phyloP scores from a whole-genome alignment of 2,329 filamentous ascomycete genomes.

The Chaetomium olivaceum region DNA sequence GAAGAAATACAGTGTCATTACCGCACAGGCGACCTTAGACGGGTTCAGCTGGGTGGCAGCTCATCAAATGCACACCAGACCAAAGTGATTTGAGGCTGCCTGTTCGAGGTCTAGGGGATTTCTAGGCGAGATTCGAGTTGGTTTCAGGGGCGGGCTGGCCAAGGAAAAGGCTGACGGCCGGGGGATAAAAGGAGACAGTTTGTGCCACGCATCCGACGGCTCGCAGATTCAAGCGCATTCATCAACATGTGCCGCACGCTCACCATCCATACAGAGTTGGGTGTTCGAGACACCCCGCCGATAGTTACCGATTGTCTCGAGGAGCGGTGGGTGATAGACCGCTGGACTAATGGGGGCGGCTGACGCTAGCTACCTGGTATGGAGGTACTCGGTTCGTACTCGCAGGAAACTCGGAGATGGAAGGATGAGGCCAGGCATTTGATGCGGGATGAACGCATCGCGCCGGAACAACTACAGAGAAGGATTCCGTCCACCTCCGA shows the following conservation, averaged over 20 bases:
- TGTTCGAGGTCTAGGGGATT: not conserved
- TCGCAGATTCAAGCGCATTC: not conserved
- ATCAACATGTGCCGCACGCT: conserved; percentile 6
- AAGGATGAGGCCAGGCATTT: not conserved
- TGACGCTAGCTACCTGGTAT: not conserved
- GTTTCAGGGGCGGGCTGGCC: conserved; percentile 12
- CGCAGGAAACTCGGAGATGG: not conserved
- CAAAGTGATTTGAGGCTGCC: conserved; percentile 6
- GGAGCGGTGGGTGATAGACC: not conserved
- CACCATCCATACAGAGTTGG: not conserved
- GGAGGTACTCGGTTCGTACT: not conserved
- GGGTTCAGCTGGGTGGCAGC: conserved; percentile 10
- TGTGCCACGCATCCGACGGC: not conserved
- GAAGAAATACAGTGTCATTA: conserved; percentile 15
- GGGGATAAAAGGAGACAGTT: not conserved
- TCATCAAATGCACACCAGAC: conserved; percentile 1
- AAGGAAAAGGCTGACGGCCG: not conserved
- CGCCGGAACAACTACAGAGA: not conserved
- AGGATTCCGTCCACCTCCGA: not conserved
- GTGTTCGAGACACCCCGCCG: too few relatives aligned
- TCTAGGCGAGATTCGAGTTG: conserved; percentile 23
- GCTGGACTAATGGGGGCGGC: not conserved
- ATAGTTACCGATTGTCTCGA: not conserved
- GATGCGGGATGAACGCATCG: conserved; percentile 1
- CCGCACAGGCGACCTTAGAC: not conserved